These are phyloP conservation scores for Candida odintsovae DNA, from an alignment of 805 yeast genomes.

Conservation along the genomic window DNA sequence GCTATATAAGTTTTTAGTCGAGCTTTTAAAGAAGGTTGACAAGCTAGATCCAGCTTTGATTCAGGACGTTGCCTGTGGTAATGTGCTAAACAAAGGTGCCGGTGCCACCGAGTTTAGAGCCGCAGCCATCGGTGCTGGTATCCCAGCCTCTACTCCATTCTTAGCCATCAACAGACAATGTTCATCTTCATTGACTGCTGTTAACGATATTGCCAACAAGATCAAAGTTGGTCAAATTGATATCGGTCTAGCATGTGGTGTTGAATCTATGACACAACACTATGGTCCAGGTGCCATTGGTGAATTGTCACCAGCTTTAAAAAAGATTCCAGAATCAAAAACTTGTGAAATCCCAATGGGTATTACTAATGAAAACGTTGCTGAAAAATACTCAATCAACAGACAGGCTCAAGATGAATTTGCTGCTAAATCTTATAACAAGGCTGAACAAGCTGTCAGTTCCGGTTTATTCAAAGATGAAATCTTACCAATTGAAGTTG, in stretches of 20 bases:
- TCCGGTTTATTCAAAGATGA: constrained; percentile 80
- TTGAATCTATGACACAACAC: constrained; percentile 87
- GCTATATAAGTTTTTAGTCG: constrained; percentile 57
- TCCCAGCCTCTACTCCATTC: constrained; percentile 76
- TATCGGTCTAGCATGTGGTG: constrained; percentile 89
- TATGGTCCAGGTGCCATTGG: constrained; percentile 80
- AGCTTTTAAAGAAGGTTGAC: constrained; percentile 46
- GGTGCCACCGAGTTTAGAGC: constrained; percentile 96
- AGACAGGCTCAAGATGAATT: constrained; percentile 80
- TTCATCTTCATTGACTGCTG: constrained; percentile 89
- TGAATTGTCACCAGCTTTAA: constrained; percentile 45
- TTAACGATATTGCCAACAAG: constrained; percentile 85
- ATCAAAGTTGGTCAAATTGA: constrained; percentile 84
- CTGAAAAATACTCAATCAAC: constrained; percentile 54
- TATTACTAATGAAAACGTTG: constrained; percentile 88
- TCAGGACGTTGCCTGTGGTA: constrained; percentile 86
- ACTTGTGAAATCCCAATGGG: constrained; percentile 96
- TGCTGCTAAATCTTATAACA: constrained; percentile 80
- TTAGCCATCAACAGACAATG: constrained; percentile 90
- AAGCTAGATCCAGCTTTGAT: constrained; percentile 50
- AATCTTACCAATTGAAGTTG: constrained; percentile 73
- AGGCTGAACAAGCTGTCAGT: constrained; percentile 72
- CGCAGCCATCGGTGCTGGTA: constrained; percentile 85
- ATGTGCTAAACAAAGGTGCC: constrained; percentile 87
- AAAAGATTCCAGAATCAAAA: constrained; percentile 41